A percentile compares a stretch with the other conserved stretches of the same genome.
phyloP scores from a whole-genome alignment of 345 rosid species.

The thale cress (Arabidopsis thaliana) region DNA sequence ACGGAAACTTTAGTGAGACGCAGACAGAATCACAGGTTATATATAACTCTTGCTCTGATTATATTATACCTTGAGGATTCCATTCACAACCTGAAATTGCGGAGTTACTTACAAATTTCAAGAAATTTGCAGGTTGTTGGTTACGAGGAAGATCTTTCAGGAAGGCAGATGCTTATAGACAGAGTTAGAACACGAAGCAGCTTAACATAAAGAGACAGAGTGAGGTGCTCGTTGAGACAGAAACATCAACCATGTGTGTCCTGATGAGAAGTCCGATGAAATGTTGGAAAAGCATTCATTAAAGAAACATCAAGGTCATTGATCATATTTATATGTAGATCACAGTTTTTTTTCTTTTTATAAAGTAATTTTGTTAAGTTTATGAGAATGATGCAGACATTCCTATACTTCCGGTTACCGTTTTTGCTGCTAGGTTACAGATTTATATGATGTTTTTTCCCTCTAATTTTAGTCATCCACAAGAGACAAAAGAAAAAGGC shows the following conservation, averaged over 20 bases:
- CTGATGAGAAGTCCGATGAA: neutral
- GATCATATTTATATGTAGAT: neutral
- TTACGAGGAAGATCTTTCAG: slow-evolving; percentile 95
- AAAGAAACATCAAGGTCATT: slow-evolving; percentile 14
- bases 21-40: slow-evolving; percentile 96
- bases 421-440: too few species aligned
- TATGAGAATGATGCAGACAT: too few species aligned
- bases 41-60: slow-evolving; percentile 34
- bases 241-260: slow-evolving; percentile 14
- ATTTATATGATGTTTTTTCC: neutral
- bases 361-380: neutral
- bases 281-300: neutral
- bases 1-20: slow-evolving; percentile 85
- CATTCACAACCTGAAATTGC: neutral
- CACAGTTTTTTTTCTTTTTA: neutral
- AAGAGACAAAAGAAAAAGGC: neutral
- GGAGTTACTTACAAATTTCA: neutral
- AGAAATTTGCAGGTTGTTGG: slow-evolving; percentile 68
- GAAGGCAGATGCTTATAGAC: slow-evolving; percentile 96
- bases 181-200: slow-evolving; percentile 88
- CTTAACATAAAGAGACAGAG: slow-evolving; percentile 46
- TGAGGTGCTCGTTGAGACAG: neutral
- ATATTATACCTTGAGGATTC: slow-evolving; percentile 4
- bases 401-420: too few species aligned
- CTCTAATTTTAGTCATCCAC: neutral